Percentiles rank a stretch among this genome's conserved stretches.
Conservation (phyloP, 2,329 filamentous ascomycete species). For the Trichocomaceae sp. region DNA sequence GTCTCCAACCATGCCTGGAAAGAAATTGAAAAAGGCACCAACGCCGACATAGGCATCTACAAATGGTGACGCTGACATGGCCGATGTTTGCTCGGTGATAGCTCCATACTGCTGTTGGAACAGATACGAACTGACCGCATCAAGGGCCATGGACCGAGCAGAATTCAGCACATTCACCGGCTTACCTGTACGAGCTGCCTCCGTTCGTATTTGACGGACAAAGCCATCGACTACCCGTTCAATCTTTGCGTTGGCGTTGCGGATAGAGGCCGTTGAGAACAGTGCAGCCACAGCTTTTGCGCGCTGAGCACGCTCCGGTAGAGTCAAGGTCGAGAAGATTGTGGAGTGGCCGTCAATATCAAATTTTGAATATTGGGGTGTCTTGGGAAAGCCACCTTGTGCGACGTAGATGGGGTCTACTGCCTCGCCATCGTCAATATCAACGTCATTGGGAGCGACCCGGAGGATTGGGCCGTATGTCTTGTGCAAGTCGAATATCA, state of each 20-base stretch:
- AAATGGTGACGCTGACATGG: conserved; percentile 43
- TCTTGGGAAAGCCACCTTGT: conserved; percentile 50
- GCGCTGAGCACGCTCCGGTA: conserved; percentile 38
- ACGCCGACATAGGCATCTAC: conserved; percentile 52
- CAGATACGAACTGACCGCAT: conserved; percentile 50
- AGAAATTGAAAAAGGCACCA: conserved; percentile 49
- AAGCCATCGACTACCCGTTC: conserved; percentile 19
- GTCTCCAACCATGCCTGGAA: conserved; percentile 36
- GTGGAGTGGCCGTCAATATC: conserved; percentile 51
- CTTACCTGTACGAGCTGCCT: conserved; percentile 12
- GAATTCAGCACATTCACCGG: conserved; percentile 41
- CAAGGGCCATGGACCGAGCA: conserved; percentile 46
- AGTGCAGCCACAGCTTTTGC: conserved; percentile 47
- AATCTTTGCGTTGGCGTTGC: conserved; percentile 16
- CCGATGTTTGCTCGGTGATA: conserved; percentile 31
- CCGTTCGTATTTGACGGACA: conserved; percentile 16
- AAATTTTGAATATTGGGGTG: conserved; percentile 49
- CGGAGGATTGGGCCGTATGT: conserved; percentile 27
- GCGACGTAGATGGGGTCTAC: conserved; percentile 47
- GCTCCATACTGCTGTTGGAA: conserved; percentile 49
- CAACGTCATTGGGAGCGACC: conserved; percentile 34
- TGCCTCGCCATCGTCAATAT: conserved; percentile 41
- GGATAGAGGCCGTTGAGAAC: conserved; percentile 32
- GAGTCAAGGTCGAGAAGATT: conserved; percentile 46
- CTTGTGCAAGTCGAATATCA: conserved; percentile 22